phyloP scores from a whole-genome alignment of 306 rosid genomes.

The Myrica gale region DNA sequence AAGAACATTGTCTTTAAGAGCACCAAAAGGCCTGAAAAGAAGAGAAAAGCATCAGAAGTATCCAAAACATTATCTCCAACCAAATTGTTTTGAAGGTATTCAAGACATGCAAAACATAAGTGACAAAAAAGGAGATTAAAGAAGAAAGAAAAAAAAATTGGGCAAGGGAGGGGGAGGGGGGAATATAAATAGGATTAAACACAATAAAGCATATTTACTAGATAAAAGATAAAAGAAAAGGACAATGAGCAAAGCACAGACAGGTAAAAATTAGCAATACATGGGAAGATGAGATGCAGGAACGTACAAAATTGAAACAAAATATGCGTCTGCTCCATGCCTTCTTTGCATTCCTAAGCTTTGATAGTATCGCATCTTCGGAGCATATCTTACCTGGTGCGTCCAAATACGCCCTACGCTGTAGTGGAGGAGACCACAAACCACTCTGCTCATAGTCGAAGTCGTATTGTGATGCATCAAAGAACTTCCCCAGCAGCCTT shows the following conservation, averaged over 20 bases:
- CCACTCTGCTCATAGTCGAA: conserved; percentile 55
- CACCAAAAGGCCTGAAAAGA: conserved; percentile 5
- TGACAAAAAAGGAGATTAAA: too few relatives aligned
- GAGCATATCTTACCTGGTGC: conserved; percentile 36
- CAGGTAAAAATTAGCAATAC: too few relatives aligned
- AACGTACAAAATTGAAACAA: conserved; percentile 37
- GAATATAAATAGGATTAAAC: too few relatives aligned
- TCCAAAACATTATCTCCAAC: too few relatives aligned
- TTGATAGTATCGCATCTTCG: conserved; percentile 28
- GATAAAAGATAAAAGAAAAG: too few relatives aligned
- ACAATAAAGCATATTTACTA: too few relatives aligned
- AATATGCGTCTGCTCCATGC: conserved; percentile 33
- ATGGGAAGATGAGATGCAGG: not conserved
- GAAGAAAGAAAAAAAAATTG: too few relatives aligned
- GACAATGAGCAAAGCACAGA: too few relatives aligned
- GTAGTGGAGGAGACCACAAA: conserved; percentile 63
- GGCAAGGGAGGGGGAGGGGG: too few relatives aligned
- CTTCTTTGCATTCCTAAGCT: conserved; percentile 36
- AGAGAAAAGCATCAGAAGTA: not conserved
- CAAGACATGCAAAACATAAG: not conserved
- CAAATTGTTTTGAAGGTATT: too few relatives aligned
- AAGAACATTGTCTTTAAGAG: conserved; percentile 8
- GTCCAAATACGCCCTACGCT: conserved; percentile 36
- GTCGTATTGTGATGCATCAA: conserved; percentile 50
- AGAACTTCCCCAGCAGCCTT: conserved; percentile 63